Evolutionary conservation across 1,139 yeast species (phyloP).

Genomic region (Saccharomyces hybrid): DNA sequence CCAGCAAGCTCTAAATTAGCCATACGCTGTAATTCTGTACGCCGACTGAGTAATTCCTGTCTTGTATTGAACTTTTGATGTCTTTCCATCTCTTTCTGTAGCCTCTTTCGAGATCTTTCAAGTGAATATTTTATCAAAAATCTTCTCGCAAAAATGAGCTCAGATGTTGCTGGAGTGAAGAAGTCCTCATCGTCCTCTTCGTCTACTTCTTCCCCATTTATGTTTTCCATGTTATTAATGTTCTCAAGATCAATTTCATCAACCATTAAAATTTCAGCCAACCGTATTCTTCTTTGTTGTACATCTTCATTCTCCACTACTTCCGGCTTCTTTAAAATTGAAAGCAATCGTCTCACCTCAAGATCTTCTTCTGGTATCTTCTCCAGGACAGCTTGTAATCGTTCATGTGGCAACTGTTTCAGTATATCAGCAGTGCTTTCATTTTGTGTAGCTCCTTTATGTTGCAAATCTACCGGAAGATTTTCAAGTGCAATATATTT

Average conservation of each 20-base stretch:
- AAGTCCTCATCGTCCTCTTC: slow-evolving; percentile 64
- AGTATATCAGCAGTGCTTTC: background rate
- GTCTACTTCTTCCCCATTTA: slow-evolving; percentile 25
- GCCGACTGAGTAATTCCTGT: slow-evolving; percentile 38
- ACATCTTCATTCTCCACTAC: slow-evolving; percentile 53
- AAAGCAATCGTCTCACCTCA: slow-evolving; percentile 34
- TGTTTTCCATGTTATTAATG: slow-evolving; percentile 6
- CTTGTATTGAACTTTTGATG: slow-evolving; percentile 17
- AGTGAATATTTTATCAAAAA: slow-evolving; percentile 47
- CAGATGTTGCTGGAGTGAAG: slow-evolving; percentile 68
- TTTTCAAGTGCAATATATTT: background rate
- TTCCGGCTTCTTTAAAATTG: slow-evolving; percentile 48
- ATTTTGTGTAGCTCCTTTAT: background rate
- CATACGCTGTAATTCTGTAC: slow-evolving; percentile 38
- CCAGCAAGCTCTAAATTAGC: slow-evolving; percentile 45
- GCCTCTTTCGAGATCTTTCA: slow-evolving; percentile 37
- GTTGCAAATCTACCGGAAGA: background rate
- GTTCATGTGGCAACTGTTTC: background rate
- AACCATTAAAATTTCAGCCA: slow-evolving; percentile 36
- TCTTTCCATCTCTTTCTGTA: slow-evolving; percentile 28
- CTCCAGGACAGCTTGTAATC: background rate
- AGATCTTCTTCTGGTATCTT: background rate
- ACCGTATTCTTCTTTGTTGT: slow-evolving; percentile 52
- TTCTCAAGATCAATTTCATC: slow-evolving; percentile 11
- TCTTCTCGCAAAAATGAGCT: slow-evolving; percentile 48